phyloP scores from a whole-genome alignment of 805 yeast species.

The Metschnikowia rubicola region DNA sequence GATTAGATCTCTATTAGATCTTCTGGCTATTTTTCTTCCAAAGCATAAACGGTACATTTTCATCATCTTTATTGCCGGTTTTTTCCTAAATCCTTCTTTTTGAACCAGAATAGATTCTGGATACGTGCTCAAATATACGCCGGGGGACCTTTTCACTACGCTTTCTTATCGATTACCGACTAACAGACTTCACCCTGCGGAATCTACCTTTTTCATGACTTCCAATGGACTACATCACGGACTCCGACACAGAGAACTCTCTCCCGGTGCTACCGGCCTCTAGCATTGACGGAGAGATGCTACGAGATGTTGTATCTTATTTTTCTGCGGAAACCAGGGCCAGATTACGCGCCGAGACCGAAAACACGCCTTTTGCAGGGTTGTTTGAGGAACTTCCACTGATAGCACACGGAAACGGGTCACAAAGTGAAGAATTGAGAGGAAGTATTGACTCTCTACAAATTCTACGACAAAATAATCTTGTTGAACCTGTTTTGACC shows the following conservation, averaged over 20 bases:
- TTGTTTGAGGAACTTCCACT: constrained; percentile 1
- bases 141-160: too few relatives aligned
- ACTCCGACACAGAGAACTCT: constrained; percentile 20
- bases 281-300: constrained; percentile 12
- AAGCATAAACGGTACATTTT: too few relatives aligned
- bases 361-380: constrained; percentile 7
- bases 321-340: constrained; percentile 10
- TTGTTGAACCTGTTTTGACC: not conserved
- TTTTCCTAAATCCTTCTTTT: too few relatives aligned
- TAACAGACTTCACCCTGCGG: too few relatives aligned
- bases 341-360: constrained; percentile 12
- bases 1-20: too few relatives aligned
- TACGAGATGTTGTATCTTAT: constrained; percentile 8
- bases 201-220: constrained; percentile 1
- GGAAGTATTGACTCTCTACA: too few relatives aligned
- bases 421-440: too few relatives aligned
- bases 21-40: too few relatives aligned
- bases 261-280: constrained; percentile 13
- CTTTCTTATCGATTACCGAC: too few relatives aligned
- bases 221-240: constrained; percentile 16
- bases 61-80: too few relatives aligned
- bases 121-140: too few relatives aligned
- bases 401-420: not conserved
- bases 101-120: too few relatives aligned
- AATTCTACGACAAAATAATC: not conserved